Percentiles rank a stretch among this genome's conserved stretches.
Evolutionary conservation across 768 basidiomycete species (phyloP).

Genomic region (Suillus decipiens): DNA sequence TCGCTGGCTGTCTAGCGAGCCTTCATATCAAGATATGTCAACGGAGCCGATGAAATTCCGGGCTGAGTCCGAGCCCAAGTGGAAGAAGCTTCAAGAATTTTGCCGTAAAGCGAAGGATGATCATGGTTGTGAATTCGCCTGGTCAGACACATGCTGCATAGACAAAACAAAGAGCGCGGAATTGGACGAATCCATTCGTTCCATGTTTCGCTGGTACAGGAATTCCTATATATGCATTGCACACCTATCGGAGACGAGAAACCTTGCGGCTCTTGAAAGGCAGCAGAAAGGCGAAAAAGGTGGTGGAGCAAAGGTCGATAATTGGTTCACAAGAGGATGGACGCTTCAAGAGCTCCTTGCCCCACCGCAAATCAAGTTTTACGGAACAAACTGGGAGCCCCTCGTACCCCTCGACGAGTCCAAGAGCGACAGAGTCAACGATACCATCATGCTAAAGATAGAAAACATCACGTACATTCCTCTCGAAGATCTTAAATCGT

Average conservation of each 20-base stretch:
- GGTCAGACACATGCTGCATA: slow-evolving; percentile 22
- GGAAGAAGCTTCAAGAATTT: slow-evolving; percentile 11
- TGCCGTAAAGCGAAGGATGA: slow-evolving; percentile 8
- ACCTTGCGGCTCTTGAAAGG: slow-evolving; percentile 4
- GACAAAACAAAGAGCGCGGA: slow-evolving; percentile 22
- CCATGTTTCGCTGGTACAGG: slow-evolving; percentile 24
- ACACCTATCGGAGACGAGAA: slow-evolving; percentile 14
- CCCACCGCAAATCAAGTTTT: slow-evolving; percentile 20
- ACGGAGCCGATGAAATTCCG: not conserved
- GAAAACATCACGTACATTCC: slow-evolving; percentile 10
- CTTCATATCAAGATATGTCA: slow-evolving; percentile 8
- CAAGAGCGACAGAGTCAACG: slow-evolving; percentile 8
- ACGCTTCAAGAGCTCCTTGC: slow-evolving; percentile 20
- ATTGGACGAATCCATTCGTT: slow-evolving; percentile 23
- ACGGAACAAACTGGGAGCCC: slow-evolving; percentile 16
- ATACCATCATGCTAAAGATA: slow-evolving; percentile 11
- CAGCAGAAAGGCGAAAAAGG: not conserved
- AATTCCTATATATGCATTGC: slow-evolving; percentile 18
- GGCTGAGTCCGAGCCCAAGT: not conserved
- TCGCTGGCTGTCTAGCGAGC: slow-evolving; percentile 7
- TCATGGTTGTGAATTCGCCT: slow-evolving; percentile 13
- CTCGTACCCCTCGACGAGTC: slow-evolving; percentile 9
- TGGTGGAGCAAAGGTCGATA: not conserved
- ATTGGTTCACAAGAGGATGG: slow-evolving; percentile 23
- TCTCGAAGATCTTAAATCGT: slow-evolving; percentile 9